A percentile compares a stretch with the other conserved stretches of the same genome.
phyloP scores from a whole-genome alignment of 1,284 basidiomycete species.

The Tilletia horrida region DNA sequence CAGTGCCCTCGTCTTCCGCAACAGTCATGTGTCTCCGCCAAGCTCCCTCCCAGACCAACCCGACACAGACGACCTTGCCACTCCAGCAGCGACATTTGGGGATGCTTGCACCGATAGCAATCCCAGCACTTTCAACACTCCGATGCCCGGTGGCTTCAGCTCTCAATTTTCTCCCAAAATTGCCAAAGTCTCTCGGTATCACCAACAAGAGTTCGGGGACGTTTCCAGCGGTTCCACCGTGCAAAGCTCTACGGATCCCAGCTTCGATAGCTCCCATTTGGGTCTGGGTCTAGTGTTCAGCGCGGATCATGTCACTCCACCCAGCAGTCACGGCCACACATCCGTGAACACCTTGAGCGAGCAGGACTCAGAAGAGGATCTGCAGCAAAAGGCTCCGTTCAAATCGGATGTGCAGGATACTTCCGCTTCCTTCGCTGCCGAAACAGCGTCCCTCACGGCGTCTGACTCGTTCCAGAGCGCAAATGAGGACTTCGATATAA shows the following conservation, averaged over 20 bases:
- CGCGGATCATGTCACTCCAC: not conserved
- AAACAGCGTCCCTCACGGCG: not conserved
- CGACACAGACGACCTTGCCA: no score
- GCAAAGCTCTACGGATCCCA: not conserved
- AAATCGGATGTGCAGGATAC: no score
- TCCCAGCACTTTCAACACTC: conserved; percentile 6
- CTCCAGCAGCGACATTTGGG: not conserved
- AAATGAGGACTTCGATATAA: conserved; percentile 5
- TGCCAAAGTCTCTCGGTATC: no score
- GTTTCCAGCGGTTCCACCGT: no score
- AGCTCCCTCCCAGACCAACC: no score
- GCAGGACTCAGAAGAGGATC: no score
- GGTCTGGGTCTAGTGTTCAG: not conserved
- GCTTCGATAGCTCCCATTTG: not conserved
- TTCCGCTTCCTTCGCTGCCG: not conserved
- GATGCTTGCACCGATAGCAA: not conserved
- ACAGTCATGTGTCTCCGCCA: no score
- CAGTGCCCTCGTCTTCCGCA: no score
- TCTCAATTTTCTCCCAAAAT: not conserved
- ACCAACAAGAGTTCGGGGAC: no score
- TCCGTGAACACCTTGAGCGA: no score
- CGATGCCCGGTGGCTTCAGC: conserved; percentile 1
- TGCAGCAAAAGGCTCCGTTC: no score
- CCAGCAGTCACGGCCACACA: not conserved
- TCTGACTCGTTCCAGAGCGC: conserved; percentile 12